phyloP scores from a whole-genome alignment of 1,139 yeast species.

The Diutina sp. region DNA sequence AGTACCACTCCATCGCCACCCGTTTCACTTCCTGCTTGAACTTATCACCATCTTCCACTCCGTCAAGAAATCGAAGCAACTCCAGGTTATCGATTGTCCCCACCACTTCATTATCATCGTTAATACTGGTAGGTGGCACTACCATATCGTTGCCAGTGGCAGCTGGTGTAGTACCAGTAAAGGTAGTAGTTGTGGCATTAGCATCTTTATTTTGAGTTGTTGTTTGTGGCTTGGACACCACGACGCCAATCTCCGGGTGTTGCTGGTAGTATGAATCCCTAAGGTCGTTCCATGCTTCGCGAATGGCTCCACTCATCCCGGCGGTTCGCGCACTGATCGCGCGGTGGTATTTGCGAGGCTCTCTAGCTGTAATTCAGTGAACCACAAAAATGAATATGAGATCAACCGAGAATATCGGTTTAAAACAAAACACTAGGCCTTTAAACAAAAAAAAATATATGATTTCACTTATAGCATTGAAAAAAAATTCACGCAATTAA shows the following conservation, averaged over 20 bases:
- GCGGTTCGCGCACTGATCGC: background rate
- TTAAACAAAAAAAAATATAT: too few species aligned
- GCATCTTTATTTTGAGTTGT: too few species aligned
- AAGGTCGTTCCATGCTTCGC: background rate
- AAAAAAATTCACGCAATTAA: too few species aligned
- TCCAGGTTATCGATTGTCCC: background rate
- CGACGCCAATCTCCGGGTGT: background rate
- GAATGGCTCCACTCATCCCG: background rate
- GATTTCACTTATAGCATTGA: too few species aligned
- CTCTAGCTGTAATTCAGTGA: too few species aligned
- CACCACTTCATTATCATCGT: background rate
- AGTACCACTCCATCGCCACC: constrained; percentile 1
- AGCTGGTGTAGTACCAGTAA: background rate
- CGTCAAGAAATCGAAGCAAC: background rate
- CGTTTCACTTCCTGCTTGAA: background rate
- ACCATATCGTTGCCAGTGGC: background rate
- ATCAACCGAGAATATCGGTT: too few species aligned
- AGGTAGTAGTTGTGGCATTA: too few species aligned
- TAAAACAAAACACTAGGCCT: too few species aligned
- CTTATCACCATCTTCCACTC: background rate
- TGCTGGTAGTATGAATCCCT: background rate
- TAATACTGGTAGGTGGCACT: background rate
- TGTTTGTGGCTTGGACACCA: background rate
- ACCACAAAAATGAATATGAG: too few species aligned
- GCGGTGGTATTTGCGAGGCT: too few species aligned